A percentile compares a stretch with the other conserved stretches of the same genome.
Evolutionary conservation across 2,329 filamentous ascomycete genomes (phyloP).

Genomic region (Fusarium caatingaense): DNA sequence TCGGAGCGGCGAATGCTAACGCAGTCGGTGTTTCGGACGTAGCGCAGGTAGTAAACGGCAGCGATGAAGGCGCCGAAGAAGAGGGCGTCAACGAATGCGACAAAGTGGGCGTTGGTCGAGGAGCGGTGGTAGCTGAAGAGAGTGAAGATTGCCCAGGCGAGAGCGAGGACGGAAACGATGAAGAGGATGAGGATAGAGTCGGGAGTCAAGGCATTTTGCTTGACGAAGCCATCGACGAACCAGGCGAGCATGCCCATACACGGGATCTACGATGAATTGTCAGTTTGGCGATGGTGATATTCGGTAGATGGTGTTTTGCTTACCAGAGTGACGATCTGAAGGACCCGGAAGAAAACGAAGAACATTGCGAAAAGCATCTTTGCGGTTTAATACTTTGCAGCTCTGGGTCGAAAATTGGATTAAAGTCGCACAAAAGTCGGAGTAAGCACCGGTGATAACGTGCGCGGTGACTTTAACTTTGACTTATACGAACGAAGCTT

Average conservation of each 20-base stretch:
- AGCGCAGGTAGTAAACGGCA: slow-evolving; percentile 68
- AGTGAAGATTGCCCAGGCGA: slow-evolving; percentile 73
- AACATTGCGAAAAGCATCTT: slow-evolving; percentile 72
- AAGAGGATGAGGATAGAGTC: slow-evolving; percentile 73
- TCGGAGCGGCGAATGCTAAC: slow-evolving; percentile 62
- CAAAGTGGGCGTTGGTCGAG: slow-evolving; percentile 69
- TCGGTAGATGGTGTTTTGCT: slow-evolving; percentile 31
- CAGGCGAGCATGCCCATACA: slow-evolving; percentile 74
- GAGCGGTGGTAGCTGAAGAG: slow-evolving; percentile 75
- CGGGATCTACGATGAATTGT: slow-evolving; percentile 62
- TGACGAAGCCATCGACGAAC: slow-evolving; percentile 71
- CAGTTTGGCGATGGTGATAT: neutral
- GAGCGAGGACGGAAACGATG: slow-evolving; percentile 72
- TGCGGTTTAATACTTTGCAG: slow-evolving; percentile 34
- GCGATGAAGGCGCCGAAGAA: slow-evolving; percentile 75
- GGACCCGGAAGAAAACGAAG: slow-evolving; percentile 71
- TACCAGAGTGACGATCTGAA: slow-evolving; percentile 73
- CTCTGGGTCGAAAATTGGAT: neutral
- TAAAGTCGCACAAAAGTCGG: neutral
- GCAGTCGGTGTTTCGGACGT: slow-evolving; percentile 75
- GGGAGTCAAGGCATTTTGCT: slow-evolving; percentile 68
- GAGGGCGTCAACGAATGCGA: slow-evolving; percentile 68
- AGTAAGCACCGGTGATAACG: slow-evolving; percentile 12
- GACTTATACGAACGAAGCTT: slow-evolving; percentile 18
- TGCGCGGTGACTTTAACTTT: slow-evolving; percentile 22